Conservation (phyloP, 805 yeast species). For the Wickerhamiella kurtzmanii region DNA sequence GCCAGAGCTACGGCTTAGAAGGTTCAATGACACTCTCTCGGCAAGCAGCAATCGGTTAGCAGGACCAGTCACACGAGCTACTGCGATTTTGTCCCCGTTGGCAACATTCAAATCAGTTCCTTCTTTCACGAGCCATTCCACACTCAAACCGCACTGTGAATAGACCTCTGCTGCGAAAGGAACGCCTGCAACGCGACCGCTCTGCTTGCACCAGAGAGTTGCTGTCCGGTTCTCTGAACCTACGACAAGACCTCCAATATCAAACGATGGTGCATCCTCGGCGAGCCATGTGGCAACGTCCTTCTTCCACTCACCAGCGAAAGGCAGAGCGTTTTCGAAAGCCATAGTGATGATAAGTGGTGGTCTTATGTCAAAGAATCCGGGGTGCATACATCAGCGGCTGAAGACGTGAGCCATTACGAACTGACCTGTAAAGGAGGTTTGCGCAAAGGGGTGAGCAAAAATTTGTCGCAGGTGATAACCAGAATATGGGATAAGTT, state of each 20-base stretch:
- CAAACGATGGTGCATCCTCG: constrained; percentile 90
- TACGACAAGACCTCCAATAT: constrained; percentile 91
- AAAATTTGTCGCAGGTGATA: too few relatives aligned
- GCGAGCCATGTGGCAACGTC: constrained; percentile 61
- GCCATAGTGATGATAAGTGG: background rate
- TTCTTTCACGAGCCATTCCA: constrained; percentile 62
- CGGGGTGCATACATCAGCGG: background rate
- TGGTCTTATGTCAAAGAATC: background rate
- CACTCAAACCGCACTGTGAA: constrained; percentile 54
- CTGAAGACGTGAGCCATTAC: too few relatives aligned
- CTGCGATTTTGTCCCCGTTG: constrained; percentile 42
- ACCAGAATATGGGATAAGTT: too few relatives aligned
- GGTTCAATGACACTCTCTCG: constrained; percentile 74
- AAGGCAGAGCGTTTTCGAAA: constrained; percentile 36
- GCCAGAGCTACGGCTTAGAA: constrained; percentile 74
- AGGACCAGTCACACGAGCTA: constrained; percentile 69
- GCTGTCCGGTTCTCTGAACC: constrained; percentile 63
- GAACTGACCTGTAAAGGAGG: too few relatives aligned
- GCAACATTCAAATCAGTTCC: constrained; percentile 45
- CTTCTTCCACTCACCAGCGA: constrained; percentile 68
- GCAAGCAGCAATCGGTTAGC: constrained; percentile 68
- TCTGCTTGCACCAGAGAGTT: constrained; percentile 64
- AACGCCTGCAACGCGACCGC: constrained; percentile 69
- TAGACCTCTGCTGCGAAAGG: constrained; percentile 85
- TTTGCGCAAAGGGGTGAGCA: too few relatives aligned